phyloP scores from a whole-genome alignment of 352 stramenopile genomes.

The Phytophthora boehmeriae region DNA sequence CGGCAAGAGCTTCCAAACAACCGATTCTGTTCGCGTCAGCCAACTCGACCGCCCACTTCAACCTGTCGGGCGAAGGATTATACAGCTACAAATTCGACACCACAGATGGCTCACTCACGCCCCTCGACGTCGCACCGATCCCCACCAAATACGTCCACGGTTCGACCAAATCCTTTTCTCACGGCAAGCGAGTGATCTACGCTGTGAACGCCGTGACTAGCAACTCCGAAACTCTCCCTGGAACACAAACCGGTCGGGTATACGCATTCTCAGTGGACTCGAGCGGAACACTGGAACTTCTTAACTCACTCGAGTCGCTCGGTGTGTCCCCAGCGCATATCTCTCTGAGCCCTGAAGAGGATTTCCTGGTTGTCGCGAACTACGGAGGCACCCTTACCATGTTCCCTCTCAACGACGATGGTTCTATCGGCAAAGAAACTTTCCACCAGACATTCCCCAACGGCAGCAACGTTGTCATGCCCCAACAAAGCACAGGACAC shows the following conservation, averaged over 20 bases:
- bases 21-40: constrained; percentile 62
- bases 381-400: constrained; percentile 63
- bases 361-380: constrained; percentile 63
- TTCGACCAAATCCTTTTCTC: constrained; percentile 34
- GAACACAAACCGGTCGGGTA: constrained; percentile 49
- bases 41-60: constrained; percentile 57
- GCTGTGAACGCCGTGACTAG: constrained; percentile 53
- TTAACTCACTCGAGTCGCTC: constrained; percentile 54
- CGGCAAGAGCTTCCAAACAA: not conserved
- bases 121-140: constrained; percentile 33
- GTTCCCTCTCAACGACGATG: constrained; percentile 52
- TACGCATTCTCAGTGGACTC: constrained; percentile 43
- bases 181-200: constrained; percentile 46
- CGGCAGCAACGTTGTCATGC: constrained; percentile 43
- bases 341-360: constrained; percentile 47
- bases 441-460: constrained; percentile 49
- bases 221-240: constrained; percentile 12
- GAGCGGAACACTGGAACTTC: constrained; percentile 41
- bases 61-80: constrained; percentile 54
- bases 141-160: constrained; percentile 65
- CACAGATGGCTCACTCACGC: constrained; percentile 40
- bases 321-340: constrained; percentile 51
- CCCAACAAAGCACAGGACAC: constrained; percentile 50
- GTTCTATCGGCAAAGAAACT: constrained; percentile 36
- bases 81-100: constrained; percentile 59